These are phyloP conservation scores for Pulveroboletus sp. DNA, from an alignment of 1,284 basidiomycete genomes.

Conservation along the genomic window DNA sequence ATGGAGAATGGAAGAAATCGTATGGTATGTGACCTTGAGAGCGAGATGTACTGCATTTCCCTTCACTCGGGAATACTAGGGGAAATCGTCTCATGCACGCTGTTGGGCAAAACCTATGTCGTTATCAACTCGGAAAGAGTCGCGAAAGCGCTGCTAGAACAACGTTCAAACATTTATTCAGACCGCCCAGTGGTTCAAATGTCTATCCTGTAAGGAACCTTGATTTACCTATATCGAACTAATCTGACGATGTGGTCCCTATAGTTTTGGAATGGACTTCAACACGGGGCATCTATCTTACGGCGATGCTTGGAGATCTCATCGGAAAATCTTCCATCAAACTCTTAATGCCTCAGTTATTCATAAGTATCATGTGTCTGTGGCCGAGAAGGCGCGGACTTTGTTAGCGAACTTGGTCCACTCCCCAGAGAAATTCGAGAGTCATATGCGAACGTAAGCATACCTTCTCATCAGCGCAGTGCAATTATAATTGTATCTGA, in stretches of 20 bases:
- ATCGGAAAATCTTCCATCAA: conserved; percentile 23
- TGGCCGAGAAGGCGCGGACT: background rate
- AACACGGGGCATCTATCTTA: conserved; percentile 23
- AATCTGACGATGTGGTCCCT: background rate
- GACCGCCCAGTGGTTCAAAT: conserved; percentile 16
- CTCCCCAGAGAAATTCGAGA: conserved; percentile 9
- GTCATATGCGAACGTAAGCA: conserved; percentile 23
- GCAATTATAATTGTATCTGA: background rate
- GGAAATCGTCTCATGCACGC: conserved; percentile 22
- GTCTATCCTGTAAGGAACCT: conserved; percentile 13
- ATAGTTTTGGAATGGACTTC: conserved; percentile 25
- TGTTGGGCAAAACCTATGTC: conserved; percentile 26
- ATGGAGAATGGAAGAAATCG: conserved; percentile 24
- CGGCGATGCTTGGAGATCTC: conserved; percentile 18
- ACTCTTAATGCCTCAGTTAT: conserved; percentile 12
- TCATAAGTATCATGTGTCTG: conserved; percentile 14
- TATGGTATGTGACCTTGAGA: conserved; percentile 25
- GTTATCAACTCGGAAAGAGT: conserved; percentile 27
- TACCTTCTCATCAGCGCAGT: background rate
- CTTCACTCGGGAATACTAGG: conserved; percentile 13
- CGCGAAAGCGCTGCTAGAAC: conserved; percentile 25
- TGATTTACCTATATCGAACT: background rate
- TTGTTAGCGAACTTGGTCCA: conserved; percentile 17
- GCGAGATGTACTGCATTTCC: background rate
- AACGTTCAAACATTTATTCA: conserved; percentile 27